A percentile compares a stretch with the other conserved stretches of the same genome.
These are phyloP conservation scores for Spiraea crenata DNA, from an alignment of 331 rosid genomes.

Conservation along the genomic window DNA sequence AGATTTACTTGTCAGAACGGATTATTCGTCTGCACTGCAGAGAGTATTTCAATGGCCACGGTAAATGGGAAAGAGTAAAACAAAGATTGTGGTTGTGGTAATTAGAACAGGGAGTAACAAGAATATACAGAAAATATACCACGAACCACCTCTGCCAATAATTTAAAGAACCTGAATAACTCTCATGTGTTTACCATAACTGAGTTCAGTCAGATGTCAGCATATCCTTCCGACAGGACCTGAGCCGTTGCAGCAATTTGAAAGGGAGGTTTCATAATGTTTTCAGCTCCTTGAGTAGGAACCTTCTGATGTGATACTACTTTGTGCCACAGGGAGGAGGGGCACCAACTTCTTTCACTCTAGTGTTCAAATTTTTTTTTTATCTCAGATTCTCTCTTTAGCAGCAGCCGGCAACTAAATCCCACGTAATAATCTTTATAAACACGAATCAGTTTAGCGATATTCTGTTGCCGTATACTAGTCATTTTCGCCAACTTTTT, in stretches of 20 bases:
- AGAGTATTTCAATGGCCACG: neutral
- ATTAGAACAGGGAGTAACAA: neutral
- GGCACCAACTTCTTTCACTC: neutral
- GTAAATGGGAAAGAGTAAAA: neutral
- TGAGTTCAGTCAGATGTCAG: constrained; percentile 16
- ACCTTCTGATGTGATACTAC: neutral
- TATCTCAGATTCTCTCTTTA: neutral
- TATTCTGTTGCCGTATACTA: too few species aligned
- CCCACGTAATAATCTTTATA: neutral
- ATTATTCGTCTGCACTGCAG: neutral
- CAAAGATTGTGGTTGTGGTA: neutral
- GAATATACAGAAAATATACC: neutral
- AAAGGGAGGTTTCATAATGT: neutral
- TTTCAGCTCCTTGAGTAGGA: neutral
- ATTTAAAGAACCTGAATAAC: neutral
- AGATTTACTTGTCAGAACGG: neutral
- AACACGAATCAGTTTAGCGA: neutral
- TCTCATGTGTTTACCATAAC: neutral
- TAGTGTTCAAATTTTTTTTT: neutral
- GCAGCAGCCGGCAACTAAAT: neutral
- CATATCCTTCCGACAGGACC: constrained; percentile 3
- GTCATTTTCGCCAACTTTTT: too few species aligned
- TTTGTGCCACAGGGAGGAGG: neutral
- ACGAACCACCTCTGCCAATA: neutral
- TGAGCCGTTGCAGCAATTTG: neutral